Base-by-base conservation (phyloP, 2,329 filamentous ascomycete genomes). In the Alternaria gansuensis region DNA sequence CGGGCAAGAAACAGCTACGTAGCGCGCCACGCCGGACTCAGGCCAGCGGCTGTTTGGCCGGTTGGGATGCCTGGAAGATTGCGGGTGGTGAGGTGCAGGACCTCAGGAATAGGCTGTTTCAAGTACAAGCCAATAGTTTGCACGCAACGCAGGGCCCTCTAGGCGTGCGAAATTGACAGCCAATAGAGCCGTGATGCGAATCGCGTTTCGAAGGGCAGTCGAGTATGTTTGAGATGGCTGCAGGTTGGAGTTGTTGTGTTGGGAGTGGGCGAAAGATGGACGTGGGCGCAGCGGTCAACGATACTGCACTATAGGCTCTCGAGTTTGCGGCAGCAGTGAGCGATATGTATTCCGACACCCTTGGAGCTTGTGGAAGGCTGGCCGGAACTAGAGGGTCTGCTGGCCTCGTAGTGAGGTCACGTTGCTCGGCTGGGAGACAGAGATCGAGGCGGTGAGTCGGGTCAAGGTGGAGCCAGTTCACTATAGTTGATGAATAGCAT, bases 61-160 rank as follows among this genome's bases (percentile, higher is more conserved):
- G 69, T 69, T 66, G 61, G 62, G 67, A 50, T 51, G 56, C 65
- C 54, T 61, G 64, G 62, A 64, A 70, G 64, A 66, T 65, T 66
- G 71, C 65, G 66, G 64, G 67, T 66, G 64, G 63, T 59, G 62
- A 58, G 60, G 45, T 60, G 65, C 69, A 69, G 69, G 67, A 60
- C 48, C 64, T 63, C 70, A 69, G 63, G 64, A 72, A 69, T 65
- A 73, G 69, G 71, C 72, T 71, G 75, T 77, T 77, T 77, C 75
- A 77, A 71, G 63, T 71, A 57, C 53, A 60, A 54, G 68, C 69
- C 67, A 69, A 65, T 68, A 66, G 67, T 71, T 71, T 74, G 64
- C 56, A 43, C 39, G 57, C 57, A 59, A 51, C 46, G 58, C 44
- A 57, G 51, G 54, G 62, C 64, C 67, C 69, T 68, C 66, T 66